A percentile compares a stretch with the other conserved stretches of the same genome.
These are phyloP conservation scores for Penicillium paradoxum DNA, from an alignment of 495 filamentous ascomycete genomes.

Conservation along the genomic window DNA sequence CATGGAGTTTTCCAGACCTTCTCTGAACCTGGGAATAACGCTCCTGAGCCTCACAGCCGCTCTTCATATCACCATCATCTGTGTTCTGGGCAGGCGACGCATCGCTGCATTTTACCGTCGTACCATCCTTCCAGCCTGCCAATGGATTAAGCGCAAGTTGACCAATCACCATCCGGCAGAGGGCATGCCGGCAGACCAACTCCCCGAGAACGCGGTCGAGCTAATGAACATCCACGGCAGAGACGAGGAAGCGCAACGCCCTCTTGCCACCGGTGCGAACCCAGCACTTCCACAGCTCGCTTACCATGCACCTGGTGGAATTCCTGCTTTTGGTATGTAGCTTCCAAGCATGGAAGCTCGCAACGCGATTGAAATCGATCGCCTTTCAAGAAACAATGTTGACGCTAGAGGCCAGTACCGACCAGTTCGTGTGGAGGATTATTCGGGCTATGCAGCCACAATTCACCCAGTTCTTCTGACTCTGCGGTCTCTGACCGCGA, in stretches of 20 bases:
- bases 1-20: no score
- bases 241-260: background rate
- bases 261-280: no score
- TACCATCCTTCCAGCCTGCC: background rate
- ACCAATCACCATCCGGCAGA: no score
- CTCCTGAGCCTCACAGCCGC: slow-evolving; percentile 16
- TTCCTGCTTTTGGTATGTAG: no score
- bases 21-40: slow-evolving; percentile 10
- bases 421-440: background rate
- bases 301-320: background rate
- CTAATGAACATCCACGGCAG: background rate
- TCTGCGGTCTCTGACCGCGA: background rate
- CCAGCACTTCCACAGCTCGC: background rate
- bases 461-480: background rate
- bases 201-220: background rate
- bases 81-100: background rate
- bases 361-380: background rate
- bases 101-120: background rate
- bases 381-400: background rate
- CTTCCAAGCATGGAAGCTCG: background rate
- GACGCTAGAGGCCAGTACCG: background rate
- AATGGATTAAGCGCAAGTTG: background rate
- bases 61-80: slow-evolving; percentile 12
- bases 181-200: background rate
- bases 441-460: background rate